These are phyloP conservation scores for Haplosporangium gracile DNA, from an alignment of 192 early-diverging fungal species.

Conservation along the genomic window DNA sequence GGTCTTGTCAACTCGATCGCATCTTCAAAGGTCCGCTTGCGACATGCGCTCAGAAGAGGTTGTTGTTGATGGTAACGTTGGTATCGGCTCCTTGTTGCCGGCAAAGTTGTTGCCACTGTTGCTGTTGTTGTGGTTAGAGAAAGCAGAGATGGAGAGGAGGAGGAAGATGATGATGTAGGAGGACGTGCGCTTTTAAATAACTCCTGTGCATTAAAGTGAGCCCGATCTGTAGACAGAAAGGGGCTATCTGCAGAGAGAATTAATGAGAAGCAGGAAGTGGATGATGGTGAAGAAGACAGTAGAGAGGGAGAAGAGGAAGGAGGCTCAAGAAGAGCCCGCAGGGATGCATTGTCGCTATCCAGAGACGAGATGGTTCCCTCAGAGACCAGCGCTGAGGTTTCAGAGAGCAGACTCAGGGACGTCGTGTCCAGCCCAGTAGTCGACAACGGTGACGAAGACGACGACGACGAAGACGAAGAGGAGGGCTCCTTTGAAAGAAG, in stretches of 20 bases:
- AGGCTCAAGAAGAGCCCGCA: background rate
- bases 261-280: conserved; percentile 3
- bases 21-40: conserved; percentile 42
- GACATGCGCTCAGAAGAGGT: conserved; percentile 9
- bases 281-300: background rate
- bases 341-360: background rate
- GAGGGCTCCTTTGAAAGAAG: background rate
- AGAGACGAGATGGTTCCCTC: conserved; percentile 3
- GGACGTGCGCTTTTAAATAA: background rate
- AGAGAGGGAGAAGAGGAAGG: background rate
- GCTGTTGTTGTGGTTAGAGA: conserved; percentile 2
- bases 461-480: background rate
- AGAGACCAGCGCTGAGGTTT: conserved; percentile 37
- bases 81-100: background rate
- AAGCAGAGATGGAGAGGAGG: background rate
- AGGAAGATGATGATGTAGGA: conserved; percentile 2
- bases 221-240: background rate
- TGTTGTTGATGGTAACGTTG: background rate
- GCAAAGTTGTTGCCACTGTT: background rate
- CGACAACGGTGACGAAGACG: background rate
- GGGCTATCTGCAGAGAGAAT: background rate
- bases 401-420: conserved; percentile 38
- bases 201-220: conserved; percentile 3
- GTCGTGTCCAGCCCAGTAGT: conserved; percentile 26
- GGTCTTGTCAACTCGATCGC: conserved; percentile 44